A percentile compares a stretch with the other conserved stretches of the same genome.
phyloP scores from a whole-genome alignment of 169 alveolate genomes.

The Plasmodium malariae region DNA sequence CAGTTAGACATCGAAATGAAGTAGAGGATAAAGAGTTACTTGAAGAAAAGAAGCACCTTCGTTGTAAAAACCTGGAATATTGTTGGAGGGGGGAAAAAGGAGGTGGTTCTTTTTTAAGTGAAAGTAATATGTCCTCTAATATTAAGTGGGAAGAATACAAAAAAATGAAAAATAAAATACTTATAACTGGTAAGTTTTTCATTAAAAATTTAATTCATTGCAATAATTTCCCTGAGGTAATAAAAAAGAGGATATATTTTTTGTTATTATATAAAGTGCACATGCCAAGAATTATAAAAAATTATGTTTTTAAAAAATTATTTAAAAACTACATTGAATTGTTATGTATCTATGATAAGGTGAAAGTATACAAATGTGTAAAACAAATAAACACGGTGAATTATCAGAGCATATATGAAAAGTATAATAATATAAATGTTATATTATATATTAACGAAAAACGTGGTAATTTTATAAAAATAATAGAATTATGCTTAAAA shows the following conservation, averaged over 20 bases:
- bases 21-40: not conserved
- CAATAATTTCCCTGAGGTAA: constrained; percentile 3
- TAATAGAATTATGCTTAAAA: constrained; percentile 24
- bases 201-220: not conserved
- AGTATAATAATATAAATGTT: constrained; percentile 12
- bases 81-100: not conserved
- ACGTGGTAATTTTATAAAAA: constrained; percentile 19
- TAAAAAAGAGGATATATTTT: constrained; percentile 15
- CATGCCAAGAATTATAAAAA: constrained; percentile 19
- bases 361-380: constrained; percentile 36
- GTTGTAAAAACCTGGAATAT: not conserved
- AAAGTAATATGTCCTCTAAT: too few relatives aligned
- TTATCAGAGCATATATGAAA: constrained; percentile 7
- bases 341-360: constrained; percentile 16
- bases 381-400: not conserved
- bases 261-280: constrained; percentile 10
- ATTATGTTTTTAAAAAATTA: constrained; percentile 4
- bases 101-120: too few relatives aligned
- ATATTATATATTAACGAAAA: constrained; percentile 22
- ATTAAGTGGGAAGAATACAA: not conserved
- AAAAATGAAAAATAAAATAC: not conserved
- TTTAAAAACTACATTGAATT: constrained; percentile 14
- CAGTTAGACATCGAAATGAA: not conserved
- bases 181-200: not conserved
- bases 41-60: not conserved